Conservation (phyloP, 169 alveolate species). For the Plasmodium sp. region DNA sequence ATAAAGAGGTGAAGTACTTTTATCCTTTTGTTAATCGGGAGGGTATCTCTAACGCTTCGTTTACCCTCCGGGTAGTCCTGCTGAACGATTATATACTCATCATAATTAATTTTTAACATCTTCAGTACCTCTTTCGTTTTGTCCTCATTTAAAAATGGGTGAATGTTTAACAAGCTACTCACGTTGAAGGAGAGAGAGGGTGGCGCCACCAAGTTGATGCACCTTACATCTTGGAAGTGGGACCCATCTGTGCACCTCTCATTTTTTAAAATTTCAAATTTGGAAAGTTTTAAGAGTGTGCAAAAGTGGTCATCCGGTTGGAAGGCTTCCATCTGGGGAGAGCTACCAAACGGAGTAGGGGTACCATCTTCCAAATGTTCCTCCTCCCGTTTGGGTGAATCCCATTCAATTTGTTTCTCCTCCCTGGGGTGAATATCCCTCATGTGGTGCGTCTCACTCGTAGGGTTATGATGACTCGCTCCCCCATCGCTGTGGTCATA, state of each 20-base stretch:
- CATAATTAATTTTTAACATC: constrained; percentile 50
- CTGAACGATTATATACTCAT: constrained; percentile 32
- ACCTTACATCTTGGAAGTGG: constrained; percentile 47
- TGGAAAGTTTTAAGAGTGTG: neutral
- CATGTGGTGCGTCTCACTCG: neutral
- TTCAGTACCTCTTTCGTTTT: constrained; percentile 38
- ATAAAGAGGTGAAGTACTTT: constrained; percentile 52
- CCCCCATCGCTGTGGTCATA: neutral
- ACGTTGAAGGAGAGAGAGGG: neutral
- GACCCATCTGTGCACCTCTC: constrained; percentile 18
- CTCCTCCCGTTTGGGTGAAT: neutral
- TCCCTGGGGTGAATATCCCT: neutral
- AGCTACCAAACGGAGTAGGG: neutral
- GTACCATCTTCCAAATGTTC: neutral
- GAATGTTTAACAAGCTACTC: constrained; percentile 34
- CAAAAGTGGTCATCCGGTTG: constrained; percentile 27
- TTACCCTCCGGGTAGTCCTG: neutral
- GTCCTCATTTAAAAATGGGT: constrained; percentile 37
- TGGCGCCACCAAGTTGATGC: constrained; percentile 23
- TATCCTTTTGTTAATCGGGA: constrained; percentile 48
- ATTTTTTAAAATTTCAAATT: constrained; percentile 48
- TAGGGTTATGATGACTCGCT: neutral
- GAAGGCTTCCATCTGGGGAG: neutral
- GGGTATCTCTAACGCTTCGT: neutral
- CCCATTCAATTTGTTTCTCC: neutral